These are phyloP conservation scores for Halophytophthora batemanensis DNA, from an alignment of 352 stramenopile genomes.

Conservation along the genomic window DNA sequence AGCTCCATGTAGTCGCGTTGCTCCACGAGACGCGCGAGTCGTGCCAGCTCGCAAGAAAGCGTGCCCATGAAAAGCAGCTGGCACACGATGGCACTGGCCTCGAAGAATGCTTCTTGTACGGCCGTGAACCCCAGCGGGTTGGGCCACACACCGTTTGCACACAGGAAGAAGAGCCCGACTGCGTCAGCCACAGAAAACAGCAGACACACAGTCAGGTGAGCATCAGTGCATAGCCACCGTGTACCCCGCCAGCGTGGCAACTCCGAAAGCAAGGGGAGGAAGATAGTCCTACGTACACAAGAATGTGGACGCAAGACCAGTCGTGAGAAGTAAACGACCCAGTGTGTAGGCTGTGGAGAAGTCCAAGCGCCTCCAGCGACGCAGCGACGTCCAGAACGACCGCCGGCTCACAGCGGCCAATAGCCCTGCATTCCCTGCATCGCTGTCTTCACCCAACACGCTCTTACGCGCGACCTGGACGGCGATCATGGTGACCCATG, in stretches of 20 bases:
- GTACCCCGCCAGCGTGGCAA: constrained; percentile 1
- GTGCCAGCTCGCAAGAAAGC: constrained; percentile 65
- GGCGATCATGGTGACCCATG: constrained; percentile 65
- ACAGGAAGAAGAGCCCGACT: constrained; percentile 80
- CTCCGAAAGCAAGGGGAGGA: not conserved
- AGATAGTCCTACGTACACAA: constrained; percentile 60
- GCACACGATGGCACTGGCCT: constrained; percentile 80
- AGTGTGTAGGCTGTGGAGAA: constrained; percentile 48
- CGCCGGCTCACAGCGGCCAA: constrained; percentile 12
- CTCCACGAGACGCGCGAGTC: constrained; percentile 58
- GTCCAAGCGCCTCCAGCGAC: constrained; percentile 52
- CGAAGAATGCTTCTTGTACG: constrained; percentile 78
- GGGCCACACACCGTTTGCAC: constrained; percentile 74
- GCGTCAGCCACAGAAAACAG: not conserved
- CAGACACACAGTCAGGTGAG: not conserved
- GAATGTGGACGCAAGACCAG: constrained; percentile 51
- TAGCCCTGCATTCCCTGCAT: constrained; percentile 3
- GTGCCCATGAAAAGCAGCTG: constrained; percentile 89
- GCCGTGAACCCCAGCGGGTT: constrained; percentile 81
- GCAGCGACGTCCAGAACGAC: constrained; percentile 32
- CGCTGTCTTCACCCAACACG: constrained; percentile 30
- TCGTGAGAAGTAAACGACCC: constrained; percentile 41
- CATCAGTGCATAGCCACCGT: constrained; percentile 4
- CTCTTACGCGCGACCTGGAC: constrained; percentile 47
- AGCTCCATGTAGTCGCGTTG: constrained; percentile 58